Evolutionary conservation across 371 early-diverging fungal species (phyloP).

Genomic region (Nematocida sp.): DNA sequence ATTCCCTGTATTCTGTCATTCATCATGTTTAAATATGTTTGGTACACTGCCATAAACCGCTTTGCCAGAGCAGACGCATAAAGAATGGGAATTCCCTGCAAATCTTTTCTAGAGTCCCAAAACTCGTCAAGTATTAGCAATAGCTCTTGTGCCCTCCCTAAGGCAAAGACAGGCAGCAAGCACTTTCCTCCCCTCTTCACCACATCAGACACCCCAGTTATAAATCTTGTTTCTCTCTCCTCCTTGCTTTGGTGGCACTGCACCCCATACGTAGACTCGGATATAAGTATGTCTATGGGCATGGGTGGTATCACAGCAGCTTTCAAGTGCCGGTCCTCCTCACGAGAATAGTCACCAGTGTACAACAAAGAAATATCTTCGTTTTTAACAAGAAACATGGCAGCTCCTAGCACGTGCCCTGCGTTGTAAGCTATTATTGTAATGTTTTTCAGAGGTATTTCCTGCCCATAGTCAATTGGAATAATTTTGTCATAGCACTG

Average conservation of each 20-base stretch:
- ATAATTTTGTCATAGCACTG: constrained; percentile 87
- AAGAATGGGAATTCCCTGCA: constrained; percentile 87
- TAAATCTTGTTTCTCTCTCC: constrained; percentile 75
- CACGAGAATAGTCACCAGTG: constrained; percentile 98
- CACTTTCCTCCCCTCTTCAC: constrained; percentile 92
- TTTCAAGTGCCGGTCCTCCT: constrained; percentile 98
- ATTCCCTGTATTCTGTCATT: constrained; percentile 88
- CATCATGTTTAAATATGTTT: constrained; percentile 99
- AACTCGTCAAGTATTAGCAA: constrained; percentile 96
- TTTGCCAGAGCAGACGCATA: constrained; percentile 94
- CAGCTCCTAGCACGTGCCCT: constrained; percentile 98
- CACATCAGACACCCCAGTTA: constrained; percentile 76
- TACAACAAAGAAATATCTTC: constrained; percentile 90
- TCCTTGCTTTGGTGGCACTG: constrained; percentile 92
- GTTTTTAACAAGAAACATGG: constrained; percentile 96
- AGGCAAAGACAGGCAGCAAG: constrained; percentile 94
- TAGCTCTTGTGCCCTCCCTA: constrained; percentile 97
- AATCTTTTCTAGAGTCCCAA: constrained; percentile 87
- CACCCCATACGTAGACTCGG: constrained; percentile 97
- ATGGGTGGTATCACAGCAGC: constrained; percentile 85
- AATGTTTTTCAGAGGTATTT: constrained; percentile 87
- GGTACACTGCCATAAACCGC: constrained; percentile 94
- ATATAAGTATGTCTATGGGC: constrained; percentile 86
- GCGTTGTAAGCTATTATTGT: constrained; percentile 93
- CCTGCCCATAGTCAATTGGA: constrained; percentile 91